Percentiles rank a stretch among this genome's conserved stretches.
Conservation (phyloP, 495 filamentous ascomycete genomes). For the Friedmanniomyces endolithicus region DNA sequence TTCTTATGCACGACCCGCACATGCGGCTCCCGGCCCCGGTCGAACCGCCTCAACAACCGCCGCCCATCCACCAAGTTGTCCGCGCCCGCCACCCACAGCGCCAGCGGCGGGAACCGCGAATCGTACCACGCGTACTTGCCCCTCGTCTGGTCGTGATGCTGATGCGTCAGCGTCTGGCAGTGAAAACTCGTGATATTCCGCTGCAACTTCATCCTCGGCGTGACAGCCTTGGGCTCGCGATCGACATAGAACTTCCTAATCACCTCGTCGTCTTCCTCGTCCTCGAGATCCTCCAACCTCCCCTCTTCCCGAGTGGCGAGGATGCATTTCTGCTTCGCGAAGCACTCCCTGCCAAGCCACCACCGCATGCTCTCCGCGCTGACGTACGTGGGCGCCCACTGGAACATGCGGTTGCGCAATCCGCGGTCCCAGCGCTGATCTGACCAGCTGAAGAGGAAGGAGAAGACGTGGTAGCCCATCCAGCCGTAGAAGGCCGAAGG, state of each 20-base stretch:
- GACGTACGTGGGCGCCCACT: constrained; percentile 84
- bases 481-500: constrained; percentile 62
- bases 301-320: constrained; percentile 62
- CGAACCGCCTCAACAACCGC: constrained; percentile 59
- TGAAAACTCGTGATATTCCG: constrained; percentile 11
- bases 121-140: constrained; percentile 63
- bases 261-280: constrained; percentile 37
- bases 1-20: constrained; percentile 69
- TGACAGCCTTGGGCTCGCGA: constrained; percentile 4
- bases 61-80: constrained; percentile 78
- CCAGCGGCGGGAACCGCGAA: constrained; percentile 64
- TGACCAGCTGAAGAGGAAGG: constrained; percentile 81
- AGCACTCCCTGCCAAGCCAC: constrained; percentile 89
- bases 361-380: constrained; percentile 84
- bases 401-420: constrained; percentile 72
- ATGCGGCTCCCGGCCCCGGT: constrained; percentile 67
- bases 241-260: constrained; percentile 21
- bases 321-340: constrained; percentile 85
- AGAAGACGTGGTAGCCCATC: constrained; percentile 81
- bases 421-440: constrained; percentile 77
- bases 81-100: constrained; percentile 73
- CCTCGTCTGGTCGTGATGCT: constrained; percentile 19
- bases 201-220: constrained; percentile 10
- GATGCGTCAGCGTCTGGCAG: constrained; percentile 5
- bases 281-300: constrained; percentile 45